Evolutionary conservation across 768 basidiomycete species (phyloP).

Genomic region (Boletellus sp.): DNA sequence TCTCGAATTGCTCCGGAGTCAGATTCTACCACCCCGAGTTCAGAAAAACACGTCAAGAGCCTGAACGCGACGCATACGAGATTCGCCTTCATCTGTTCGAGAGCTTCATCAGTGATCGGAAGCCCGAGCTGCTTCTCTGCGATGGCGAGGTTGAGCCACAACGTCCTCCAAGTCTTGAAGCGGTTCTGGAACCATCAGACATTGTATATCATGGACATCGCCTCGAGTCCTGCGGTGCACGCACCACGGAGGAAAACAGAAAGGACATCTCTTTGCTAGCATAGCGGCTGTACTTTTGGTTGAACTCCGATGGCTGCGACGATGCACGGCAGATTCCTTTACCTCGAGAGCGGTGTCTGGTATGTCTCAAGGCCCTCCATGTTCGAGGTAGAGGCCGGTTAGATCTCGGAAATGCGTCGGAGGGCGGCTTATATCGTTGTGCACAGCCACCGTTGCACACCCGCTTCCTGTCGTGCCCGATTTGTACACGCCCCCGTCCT

Average conservation of each 20-base stretch:
- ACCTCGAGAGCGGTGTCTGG: conserved; percentile 82
- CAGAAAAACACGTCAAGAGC: neutral
- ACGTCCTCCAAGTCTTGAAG: conserved; percentile 89
- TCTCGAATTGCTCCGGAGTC: conserved; percentile 84
- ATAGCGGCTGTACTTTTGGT: conserved; percentile 69
- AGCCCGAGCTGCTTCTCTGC: conserved; percentile 96
- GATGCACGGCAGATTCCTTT: conserved; percentile 3
- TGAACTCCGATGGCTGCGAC: conserved; percentile 1
- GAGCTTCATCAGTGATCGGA: conserved; percentile 83
- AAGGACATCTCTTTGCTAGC: conserved; percentile 98
- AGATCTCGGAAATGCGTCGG: no score
- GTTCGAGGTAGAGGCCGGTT: neutral
- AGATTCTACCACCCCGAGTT: conserved; percentile 51
- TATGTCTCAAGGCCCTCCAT: conserved; percentile 73
- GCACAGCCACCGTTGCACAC: no score
- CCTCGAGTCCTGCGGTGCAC: conserved; percentile 21
- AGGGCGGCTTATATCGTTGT: no score
- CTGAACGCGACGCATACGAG: conserved; percentile 45
- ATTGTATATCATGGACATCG: neutral
- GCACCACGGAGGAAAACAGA: conserved; percentile 89
- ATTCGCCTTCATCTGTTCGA: conserved; percentile 92
- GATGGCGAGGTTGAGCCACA: conserved; percentile 95
- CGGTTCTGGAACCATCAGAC: conserved; percentile 59
- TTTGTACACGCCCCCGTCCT: no score
- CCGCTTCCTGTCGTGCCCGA: no score